phyloP scores from a whole-genome alignment of 495 filamentous ascomycete species.

The Penicillium bovifimosum region DNA sequence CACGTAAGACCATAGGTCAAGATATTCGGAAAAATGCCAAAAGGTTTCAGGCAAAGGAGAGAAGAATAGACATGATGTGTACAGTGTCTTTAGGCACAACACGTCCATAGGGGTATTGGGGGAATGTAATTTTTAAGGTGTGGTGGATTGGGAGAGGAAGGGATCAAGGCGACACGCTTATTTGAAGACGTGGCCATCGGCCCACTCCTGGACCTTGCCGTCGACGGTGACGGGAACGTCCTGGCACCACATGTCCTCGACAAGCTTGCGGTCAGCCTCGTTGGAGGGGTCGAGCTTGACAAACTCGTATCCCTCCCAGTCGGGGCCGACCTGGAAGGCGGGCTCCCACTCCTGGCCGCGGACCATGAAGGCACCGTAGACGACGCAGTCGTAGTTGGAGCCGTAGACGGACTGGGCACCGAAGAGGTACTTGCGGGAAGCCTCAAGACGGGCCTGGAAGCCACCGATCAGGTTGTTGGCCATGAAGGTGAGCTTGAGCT shows the following conservation, averaged over 20 bases:
- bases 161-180: constrained; percentile 47
- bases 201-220: constrained; percentile 74
- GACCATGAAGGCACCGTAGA: constrained; percentile 87
- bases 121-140: constrained; percentile 9
- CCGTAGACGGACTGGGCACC: constrained; percentile 88
- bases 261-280: constrained; percentile 71
- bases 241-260: constrained; percentile 85
- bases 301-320: constrained; percentile 96
- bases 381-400: constrained; percentile 75
- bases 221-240: constrained; percentile 72
- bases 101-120: constrained; percentile 21
- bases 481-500: constrained; percentile 97
- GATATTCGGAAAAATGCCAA: constrained; percentile 17
- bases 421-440: constrained; percentile 97
- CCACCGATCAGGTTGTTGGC: constrained; percentile 92
- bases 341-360: constrained; percentile 82
- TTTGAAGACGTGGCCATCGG: constrained; percentile 98
- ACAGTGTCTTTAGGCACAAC: constrained; percentile 6
- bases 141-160: neutral
- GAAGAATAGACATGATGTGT: constrained; percentile 5
- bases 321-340: constrained; percentile 93
- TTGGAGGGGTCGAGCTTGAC: constrained; percentile 86
- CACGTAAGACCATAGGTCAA: constrained; percentile 19
- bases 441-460: constrained; percentile 97
- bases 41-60: constrained; percentile 4